Conservation (phyloP, 164 flowering plant species). For the Umbilicus rupestris region DNA sequence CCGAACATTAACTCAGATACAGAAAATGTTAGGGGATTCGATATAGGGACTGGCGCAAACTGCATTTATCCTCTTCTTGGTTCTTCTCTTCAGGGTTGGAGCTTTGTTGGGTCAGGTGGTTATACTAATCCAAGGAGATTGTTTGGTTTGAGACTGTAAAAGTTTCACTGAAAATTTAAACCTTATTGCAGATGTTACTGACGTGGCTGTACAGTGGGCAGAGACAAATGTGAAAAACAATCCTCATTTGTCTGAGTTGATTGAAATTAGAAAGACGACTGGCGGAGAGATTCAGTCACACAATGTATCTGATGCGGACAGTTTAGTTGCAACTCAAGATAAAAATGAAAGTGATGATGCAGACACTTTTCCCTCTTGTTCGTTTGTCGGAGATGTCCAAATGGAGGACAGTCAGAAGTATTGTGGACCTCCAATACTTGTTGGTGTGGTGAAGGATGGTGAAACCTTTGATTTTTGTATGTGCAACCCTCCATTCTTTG, state of each 20-base stretch:
- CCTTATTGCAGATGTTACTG: slow-evolving; percentile 71
- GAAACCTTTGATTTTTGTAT: slow-evolving; percentile 92
- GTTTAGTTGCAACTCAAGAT: slow-evolving; percentile 8
- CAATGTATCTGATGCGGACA: slow-evolving; percentile 5
- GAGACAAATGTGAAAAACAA: slow-evolving; percentile 61
- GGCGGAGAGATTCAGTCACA: slow-evolving; percentile 4
- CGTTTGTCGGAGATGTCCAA: slow-evolving; percentile 8
- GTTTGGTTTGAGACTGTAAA: background rate
- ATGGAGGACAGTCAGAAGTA: slow-evolving; percentile 21
- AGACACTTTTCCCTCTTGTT: slow-evolving; percentile 10
- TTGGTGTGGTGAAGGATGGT: slow-evolving; percentile 61
- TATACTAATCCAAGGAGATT: background rate
- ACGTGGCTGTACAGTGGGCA: slow-evolving; percentile 90
- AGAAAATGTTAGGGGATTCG: slow-evolving; percentile 60
- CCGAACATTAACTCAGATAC: slow-evolving; percentile 18
- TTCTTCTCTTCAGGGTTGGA: slow-evolving; percentile 87
- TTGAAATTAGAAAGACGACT: slow-evolving; percentile 66
- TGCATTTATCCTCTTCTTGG: slow-evolving; percentile 98
- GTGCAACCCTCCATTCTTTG: slow-evolving; percentile 99
- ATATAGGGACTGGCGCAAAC: slow-evolving; percentile 93
- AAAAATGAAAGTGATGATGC: slow-evolving; percentile 13
- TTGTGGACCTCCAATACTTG: slow-evolving; percentile 45
- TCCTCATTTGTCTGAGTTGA: slow-evolving; percentile 58
- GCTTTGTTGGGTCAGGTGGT: slow-evolving; percentile 86
- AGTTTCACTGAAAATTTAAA: background rate